These are phyloP conservation scores for Hortiboletus campestris DNA, from an alignment of 768 basidiomycete species.

Conservation along the genomic window DNA sequence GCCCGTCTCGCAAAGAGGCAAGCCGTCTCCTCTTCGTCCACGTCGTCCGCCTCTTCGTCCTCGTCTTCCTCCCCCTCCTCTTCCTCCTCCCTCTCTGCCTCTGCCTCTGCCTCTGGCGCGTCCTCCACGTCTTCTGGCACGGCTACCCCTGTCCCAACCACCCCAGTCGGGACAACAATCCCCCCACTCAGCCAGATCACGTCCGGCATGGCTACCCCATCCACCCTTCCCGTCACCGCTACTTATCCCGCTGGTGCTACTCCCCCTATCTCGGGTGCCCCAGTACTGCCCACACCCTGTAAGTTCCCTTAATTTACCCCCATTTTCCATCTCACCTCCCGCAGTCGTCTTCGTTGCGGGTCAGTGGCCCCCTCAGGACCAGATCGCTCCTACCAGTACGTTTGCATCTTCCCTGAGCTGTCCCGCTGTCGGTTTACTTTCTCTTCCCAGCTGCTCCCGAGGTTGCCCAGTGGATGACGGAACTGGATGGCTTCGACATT, in stretches of 20 bases:
- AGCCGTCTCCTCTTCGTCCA: conserved; percentile 5
- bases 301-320: conserved; percentile 14
- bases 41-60: conserved; percentile 4
- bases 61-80: conserved; percentile 7
- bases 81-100: neutral
- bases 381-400: conserved; percentile 57
- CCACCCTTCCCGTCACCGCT: conserved; percentile 47
- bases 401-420: neutral
- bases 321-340: neutral
- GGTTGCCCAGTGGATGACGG: conserved; percentile 73
- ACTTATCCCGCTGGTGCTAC: conserved; percentile 60
- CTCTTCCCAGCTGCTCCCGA: conserved; percentile 34
- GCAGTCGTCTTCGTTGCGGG: conserved; percentile 45
- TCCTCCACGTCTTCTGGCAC: conserved; percentile 6
- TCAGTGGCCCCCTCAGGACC: conserved; percentile 65
- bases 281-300: conserved; percentile 65
- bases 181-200: conserved; percentile 60
- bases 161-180: conserved; percentile 42
- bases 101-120: neutral
- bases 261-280: conserved; percentile 64
- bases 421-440: neutral
- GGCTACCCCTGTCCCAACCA: conserved; percentile 22
- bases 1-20: conserved; percentile 40
- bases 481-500: conserved; percentile 68
- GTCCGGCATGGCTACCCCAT: conserved; percentile 58